Conservation (phyloP, 176 grass and related monocot species). For the Cymbopogon citratus region DNA sequence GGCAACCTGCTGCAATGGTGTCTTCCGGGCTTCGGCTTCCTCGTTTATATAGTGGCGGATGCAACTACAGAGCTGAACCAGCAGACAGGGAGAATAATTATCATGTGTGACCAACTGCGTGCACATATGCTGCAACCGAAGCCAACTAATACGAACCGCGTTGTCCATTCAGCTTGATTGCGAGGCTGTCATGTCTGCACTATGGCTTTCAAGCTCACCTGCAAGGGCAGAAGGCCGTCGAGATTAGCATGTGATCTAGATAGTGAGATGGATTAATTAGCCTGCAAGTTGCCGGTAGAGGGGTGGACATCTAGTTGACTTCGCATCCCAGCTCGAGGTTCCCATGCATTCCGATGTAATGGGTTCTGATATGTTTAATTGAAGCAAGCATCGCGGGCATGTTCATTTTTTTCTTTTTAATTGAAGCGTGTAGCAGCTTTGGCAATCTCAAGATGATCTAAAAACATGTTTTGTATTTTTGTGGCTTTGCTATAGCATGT, state of each 20-base stretch:
- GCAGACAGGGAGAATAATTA: slow-evolving; percentile 7
- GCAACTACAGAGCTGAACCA: not conserved
- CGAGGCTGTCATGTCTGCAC: not conserved
- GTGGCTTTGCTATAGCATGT: not conserved
- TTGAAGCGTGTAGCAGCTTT: not conserved
- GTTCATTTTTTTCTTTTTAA: not conserved
- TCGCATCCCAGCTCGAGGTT: not conserved
- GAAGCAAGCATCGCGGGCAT: not conserved
- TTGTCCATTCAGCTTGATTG: not conserved
- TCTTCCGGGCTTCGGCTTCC: not conserved
- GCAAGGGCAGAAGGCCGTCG: not conserved
- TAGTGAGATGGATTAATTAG: not conserved
- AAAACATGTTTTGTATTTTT: not conserved
- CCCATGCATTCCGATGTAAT: not conserved
- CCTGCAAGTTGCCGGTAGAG: not conserved
- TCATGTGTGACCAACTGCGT: not conserved
- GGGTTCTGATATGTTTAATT: not conserved
- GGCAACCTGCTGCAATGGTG: not conserved
- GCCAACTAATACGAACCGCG: not conserved
- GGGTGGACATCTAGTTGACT: not conserved
- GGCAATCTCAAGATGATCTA: not conserved
- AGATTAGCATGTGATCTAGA: not conserved
- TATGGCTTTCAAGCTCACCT: not conserved
- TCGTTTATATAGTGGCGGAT: not conserved
- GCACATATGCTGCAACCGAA: not conserved